phyloP scores from a whole-genome alignment of 805 yeast genomes.

The Kuraishia cidri region DNA sequence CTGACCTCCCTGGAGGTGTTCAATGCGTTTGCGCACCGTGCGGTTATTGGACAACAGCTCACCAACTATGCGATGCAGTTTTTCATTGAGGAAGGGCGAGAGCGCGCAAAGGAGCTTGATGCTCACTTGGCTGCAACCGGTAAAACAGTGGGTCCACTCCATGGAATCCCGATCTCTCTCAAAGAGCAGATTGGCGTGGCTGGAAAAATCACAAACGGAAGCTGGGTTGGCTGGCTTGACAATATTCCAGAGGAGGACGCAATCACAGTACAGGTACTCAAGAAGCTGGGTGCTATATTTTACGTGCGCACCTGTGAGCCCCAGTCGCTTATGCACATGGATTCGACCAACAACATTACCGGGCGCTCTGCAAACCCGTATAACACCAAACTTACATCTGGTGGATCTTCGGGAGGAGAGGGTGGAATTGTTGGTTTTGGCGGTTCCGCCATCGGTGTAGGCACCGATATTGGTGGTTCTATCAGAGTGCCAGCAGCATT shows the following conservation, averaged over 20 bases:
- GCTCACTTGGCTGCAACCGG: slow-evolving; percentile 38
- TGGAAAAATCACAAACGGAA: slow-evolving; percentile 49
- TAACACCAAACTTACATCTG: slow-evolving; percentile 49
- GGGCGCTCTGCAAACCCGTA: slow-evolving; percentile 52
- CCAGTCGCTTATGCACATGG: slow-evolving; percentile 61
- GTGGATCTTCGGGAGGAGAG: slow-evolving; percentile 71
- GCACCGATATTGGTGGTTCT: slow-evolving; percentile 69
- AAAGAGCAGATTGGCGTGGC: slow-evolving; percentile 55
- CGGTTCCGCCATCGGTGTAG: slow-evolving; percentile 56
- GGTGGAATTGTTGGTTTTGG: slow-evolving; percentile 52
- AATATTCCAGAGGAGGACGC: slow-evolving; percentile 38
- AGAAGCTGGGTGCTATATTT: slow-evolving; percentile 49
- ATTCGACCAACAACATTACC: slow-evolving; percentile 48
- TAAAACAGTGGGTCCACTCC: slow-evolving; percentile 52
- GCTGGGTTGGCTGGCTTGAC: slow-evolving; percentile 44
- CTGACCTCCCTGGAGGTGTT: slow-evolving; percentile 41
- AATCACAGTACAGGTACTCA: slow-evolving; percentile 34
- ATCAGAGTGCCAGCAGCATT: slow-evolving; percentile 64
- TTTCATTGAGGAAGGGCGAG: slow-evolving; percentile 54
- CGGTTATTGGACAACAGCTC: slow-evolving; percentile 55
- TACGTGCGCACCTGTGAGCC: slow-evolving; percentile 64
- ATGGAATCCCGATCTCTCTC: slow-evolving; percentile 60
- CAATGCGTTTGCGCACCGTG: slow-evolving; percentile 57
- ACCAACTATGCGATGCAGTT: slow-evolving; percentile 44
- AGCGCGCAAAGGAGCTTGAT: slow-evolving; percentile 48